A percentile compares a stretch with the other conserved stretches of the same genome.
phyloP scores from a whole-genome alignment of 495 filamentous ascomycete species.

The Pseudotulostoma volvatum region DNA sequence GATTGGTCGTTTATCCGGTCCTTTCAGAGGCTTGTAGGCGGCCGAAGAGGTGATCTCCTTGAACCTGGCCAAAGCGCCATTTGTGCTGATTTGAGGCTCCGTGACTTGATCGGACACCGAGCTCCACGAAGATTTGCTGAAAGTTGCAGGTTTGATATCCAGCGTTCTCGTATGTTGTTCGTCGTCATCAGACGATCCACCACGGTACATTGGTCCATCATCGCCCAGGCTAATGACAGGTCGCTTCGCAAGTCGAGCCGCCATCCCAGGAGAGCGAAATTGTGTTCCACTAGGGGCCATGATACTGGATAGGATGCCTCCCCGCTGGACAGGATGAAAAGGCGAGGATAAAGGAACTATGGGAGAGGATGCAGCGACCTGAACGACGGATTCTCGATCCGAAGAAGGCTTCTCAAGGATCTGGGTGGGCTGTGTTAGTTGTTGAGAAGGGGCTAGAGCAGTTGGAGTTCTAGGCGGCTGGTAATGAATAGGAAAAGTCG shows the following conservation, averaged over 20 bases:
- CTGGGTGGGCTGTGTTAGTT: conserved; percentile 58
- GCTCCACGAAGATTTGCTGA: conserved; percentile 25
- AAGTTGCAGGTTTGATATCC: conserved; percentile 58
- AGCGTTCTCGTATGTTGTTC: conserved; percentile 26
- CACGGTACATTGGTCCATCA: conserved; percentile 40
- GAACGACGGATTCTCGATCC: conserved; percentile 38
- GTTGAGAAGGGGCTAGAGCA: conserved; percentile 22
- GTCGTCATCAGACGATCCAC: conserved; percentile 42
- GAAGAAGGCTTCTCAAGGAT: conserved; percentile 30
- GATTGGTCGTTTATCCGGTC: conserved; percentile 24
- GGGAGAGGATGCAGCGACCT: conserved; percentile 76
- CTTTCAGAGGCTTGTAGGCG: conserved; percentile 26
- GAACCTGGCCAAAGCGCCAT: conserved; percentile 20
- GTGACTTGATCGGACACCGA: conserved; percentile 18
- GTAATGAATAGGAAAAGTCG: conserved; percentile 36
- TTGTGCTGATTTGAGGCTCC: conserved; percentile 18
- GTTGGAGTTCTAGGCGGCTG: conserved; percentile 11
- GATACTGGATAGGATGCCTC: conserved; percentile 33
- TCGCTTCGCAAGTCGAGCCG: conserved; percentile 18
- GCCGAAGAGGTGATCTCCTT: conserved; percentile 32
- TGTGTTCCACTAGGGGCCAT: conserved; percentile 70
- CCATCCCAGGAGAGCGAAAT: conserved; percentile 39
- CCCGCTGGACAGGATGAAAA: conserved; percentile 14
- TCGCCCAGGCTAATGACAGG: conserved; percentile 34
- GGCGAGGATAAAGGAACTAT: conserved; percentile 35